Percentiles rank a stretch among this genome's conserved stretches.
These are phyloP conservation scores for Vanderwaltozyma polyspora DNA, from an alignment of 805 yeast genomes.

Conservation along the genomic window DNA sequence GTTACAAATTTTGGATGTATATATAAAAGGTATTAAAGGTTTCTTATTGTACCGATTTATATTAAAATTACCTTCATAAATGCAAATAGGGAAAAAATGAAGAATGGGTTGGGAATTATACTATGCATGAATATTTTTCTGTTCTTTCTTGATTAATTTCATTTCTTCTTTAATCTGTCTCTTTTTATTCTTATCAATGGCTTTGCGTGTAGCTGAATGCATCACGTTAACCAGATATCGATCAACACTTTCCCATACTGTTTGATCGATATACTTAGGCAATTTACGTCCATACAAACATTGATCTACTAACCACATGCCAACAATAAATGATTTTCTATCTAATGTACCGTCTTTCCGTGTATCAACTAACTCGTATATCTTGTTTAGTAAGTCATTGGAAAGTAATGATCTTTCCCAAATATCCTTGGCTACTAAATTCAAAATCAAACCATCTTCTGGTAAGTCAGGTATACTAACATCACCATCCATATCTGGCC, in stretches of 20 bases:
- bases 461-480: conserved; percentile 8
- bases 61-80: too few species aligned
- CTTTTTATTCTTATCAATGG: conserved; percentile 12
- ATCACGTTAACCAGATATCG: conserved; percentile 11
- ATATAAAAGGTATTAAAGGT: too few species aligned
- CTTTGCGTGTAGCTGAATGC: conserved; percentile 5
- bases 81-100: too few species aligned
- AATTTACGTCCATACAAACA: conserved; percentile 87
- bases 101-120: too few species aligned
- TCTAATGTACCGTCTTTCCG: conserved; percentile 64
- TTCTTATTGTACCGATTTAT: too few species aligned
- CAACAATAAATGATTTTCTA: conserved; percentile 79
- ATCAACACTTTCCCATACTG: conserved; percentile 74
- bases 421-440: conserved; percentile 54
- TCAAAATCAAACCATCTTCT: conserved; percentile 27
- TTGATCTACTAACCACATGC: conserved; percentile 96
- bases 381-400: conserved; percentile 43
- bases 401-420: conserved; percentile 76
- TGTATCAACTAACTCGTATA: conserved; percentile 63
- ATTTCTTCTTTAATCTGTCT: conserved; percentile 18
- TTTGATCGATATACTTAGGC: conserved; percentile 55
- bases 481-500: conserved; percentile 5
- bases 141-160: conserved; percentile 21
- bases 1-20: too few species aligned
- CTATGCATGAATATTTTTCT: conserved; percentile 18